These are phyloP conservation scores for Cephaloascus fragrans DNA, from an alignment of 805 yeast genomes.

Conservation along the genomic window DNA sequence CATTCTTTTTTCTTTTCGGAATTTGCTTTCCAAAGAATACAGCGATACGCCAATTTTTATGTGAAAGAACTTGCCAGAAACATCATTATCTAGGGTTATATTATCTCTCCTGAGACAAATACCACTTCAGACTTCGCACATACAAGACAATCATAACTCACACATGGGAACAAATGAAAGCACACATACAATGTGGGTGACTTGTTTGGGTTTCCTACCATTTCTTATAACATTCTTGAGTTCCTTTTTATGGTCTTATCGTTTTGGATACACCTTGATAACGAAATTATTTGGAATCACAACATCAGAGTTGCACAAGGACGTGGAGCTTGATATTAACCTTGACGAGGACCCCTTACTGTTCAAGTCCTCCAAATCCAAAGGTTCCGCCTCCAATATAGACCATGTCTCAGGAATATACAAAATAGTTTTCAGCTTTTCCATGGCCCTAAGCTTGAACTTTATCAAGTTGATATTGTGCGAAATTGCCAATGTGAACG, in stretches of 20 bases:
- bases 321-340: constrained; percentile 2
- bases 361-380: background rate
- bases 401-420: constrained; percentile 4
- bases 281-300: constrained; percentile 6
- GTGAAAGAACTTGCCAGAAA: too few relatives aligned
- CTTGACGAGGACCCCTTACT: background rate
- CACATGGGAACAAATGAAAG: too few relatives aligned
- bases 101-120: too few relatives aligned
- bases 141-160: too few relatives aligned
- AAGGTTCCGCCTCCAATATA: background rate
- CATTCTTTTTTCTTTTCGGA: too few relatives aligned
- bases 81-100: too few relatives aligned
- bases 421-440: constrained; percentile 17
- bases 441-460: constrained; percentile 19
- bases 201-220: constrained; percentile 7
- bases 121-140: too few relatives aligned
- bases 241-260: constrained; percentile 2
- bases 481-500: constrained; percentile 18
- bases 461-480: constrained; percentile 24
- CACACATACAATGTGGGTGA: background rate
- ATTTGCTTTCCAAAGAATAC: too few relatives aligned
- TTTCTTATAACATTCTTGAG: constrained; percentile 3
- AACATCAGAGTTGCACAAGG: constrained; percentile 2
- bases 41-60: too few relatives aligned
- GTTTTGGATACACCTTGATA: constrained; percentile 3